Conservation (phyloP, 805 yeast species). For the Wickerhamiella allomyrinae region DNA sequence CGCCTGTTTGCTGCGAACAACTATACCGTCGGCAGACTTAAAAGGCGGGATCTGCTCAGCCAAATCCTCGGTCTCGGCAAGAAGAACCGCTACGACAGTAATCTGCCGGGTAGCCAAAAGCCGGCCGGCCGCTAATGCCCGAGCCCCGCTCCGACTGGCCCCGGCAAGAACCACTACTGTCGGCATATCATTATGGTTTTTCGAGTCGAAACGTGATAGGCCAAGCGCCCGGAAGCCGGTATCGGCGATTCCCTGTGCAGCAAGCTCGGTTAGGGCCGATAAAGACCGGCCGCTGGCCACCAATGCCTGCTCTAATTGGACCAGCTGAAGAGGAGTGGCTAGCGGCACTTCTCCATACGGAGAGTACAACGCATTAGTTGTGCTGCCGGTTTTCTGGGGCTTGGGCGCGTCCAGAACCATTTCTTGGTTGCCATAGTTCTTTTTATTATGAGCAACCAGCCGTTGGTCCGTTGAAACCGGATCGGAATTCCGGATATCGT, state of each 20-base stretch:
- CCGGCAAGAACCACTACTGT: conserved; percentile 57
- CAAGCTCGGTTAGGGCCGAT: conserved; percentile 42
- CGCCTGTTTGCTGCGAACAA: conserved; percentile 19
- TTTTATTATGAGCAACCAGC: conserved; percentile 55
- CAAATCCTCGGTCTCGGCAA: conserved; percentile 2
- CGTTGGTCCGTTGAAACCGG: conserved; percentile 43
- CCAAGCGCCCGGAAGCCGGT: conserved; percentile 51
- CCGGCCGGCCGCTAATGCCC: conserved; percentile 68
- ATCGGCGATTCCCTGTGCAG: conserved; percentile 51
- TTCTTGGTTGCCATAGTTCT: conserved; percentile 54
- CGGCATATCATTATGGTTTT: conserved; percentile 72
- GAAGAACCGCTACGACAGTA: conserved; percentile 41
- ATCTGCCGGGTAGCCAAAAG: conserved; percentile 63
- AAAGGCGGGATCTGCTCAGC: conserved; percentile 40
- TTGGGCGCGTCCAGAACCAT: conserved; percentile 59
- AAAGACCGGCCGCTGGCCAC: conserved; percentile 38
- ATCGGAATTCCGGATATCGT: conserved; percentile 56
- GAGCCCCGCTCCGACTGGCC: conserved; percentile 50
- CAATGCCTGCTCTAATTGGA: conserved; percentile 56
- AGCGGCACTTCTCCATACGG: conserved; percentile 15
- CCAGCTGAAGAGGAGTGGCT: conserved; percentile 57
- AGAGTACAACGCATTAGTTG: conserved; percentile 1
- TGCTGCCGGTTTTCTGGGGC: conserved; percentile 15
- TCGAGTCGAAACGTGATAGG: conserved; percentile 46
- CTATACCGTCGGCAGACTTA: conserved; percentile 54